phyloP scores from a whole-genome alignment of 805 yeast genomes.

The Torulaspora maleeae region DNA sequence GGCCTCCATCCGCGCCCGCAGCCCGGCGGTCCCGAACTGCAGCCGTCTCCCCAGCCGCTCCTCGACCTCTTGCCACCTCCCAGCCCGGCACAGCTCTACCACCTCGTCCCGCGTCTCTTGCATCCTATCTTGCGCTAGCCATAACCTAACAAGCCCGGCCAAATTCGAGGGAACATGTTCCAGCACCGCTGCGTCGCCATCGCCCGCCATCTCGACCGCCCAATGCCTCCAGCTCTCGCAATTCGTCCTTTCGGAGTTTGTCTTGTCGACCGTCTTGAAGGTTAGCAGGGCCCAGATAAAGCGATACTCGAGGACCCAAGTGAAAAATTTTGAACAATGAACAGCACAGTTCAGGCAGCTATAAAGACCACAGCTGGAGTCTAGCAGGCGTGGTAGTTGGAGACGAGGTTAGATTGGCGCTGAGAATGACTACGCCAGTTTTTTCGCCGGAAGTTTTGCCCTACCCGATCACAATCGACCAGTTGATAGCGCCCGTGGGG shows the following conservation, averaged over 20 bases:
- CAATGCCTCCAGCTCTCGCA: background rate
- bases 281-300: background rate
- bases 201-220: background rate
- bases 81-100: conserved; percentile 36
- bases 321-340: background rate
- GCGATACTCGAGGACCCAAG: background rate
- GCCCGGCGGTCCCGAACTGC: conserved; percentile 90
- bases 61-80: conserved; percentile 45
- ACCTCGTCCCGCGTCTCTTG: conserved; percentile 55
- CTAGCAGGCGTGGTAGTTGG: background rate
- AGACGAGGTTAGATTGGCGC: background rate
- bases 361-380: no score
- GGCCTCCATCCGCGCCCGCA: conserved; percentile 82
- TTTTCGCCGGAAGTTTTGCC: conserved; percentile 33
- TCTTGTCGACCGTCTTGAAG: background rate
- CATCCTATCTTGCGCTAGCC: conserved; percentile 36
- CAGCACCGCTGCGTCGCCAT: background rate
- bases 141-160: conserved; percentile 14
- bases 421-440: conserved; percentile 25
- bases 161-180: conserved; percentile 18
- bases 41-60: conserved; percentile 55
- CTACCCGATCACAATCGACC: conserved; percentile 39
- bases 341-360: no score
- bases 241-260: background rate
- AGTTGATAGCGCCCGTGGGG: conserved; percentile 33